Evolutionary conservation across 352 stramenopile genomes (phyloP).

Genomic region (Phytophthora pisi): DNA sequence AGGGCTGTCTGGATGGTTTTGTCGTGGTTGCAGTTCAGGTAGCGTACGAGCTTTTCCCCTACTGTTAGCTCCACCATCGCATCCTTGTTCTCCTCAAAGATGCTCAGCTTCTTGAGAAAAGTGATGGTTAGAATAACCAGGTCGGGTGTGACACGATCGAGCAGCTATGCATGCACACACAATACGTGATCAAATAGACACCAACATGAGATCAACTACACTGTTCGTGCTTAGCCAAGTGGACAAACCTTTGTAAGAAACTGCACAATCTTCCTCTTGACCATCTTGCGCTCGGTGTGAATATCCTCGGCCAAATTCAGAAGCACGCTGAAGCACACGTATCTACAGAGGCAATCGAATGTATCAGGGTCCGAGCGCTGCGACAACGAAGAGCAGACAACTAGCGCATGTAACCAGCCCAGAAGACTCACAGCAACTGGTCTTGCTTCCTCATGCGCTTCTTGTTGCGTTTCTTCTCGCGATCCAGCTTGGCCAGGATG

Average conservation of each 20-base stretch:
- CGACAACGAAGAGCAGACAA: background rate
- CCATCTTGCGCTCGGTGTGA: slow-evolving; percentile 95
- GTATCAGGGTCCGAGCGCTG: background rate
- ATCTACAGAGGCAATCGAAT: slow-evolving; percentile 36
- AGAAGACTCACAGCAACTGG: slow-evolving; percentile 81
- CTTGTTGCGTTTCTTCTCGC: slow-evolving; percentile 86
- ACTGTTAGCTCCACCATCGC: slow-evolving; percentile 85
- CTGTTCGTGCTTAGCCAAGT: background rate
- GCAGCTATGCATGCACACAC: slow-evolving; percentile 48
- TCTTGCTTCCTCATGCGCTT: slow-evolving; percentile 93
- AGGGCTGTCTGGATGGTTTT: slow-evolving; percentile 86
- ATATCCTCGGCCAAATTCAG: slow-evolving; percentile 95
- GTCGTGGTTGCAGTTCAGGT: slow-evolving; percentile 85
- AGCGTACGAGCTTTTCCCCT: slow-evolving; percentile 79
- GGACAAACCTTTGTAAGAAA: slow-evolving; percentile 72
- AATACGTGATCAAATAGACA: slow-evolving; percentile 10
- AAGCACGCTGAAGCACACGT: slow-evolving; percentile 93
- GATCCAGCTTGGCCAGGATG: slow-evolving; percentile 68
- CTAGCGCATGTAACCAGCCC: background rate
- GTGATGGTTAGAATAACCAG: slow-evolving; percentile 90
- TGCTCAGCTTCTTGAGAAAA: slow-evolving; percentile 94
- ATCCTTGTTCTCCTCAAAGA: slow-evolving; percentile 97
- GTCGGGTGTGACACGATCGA: slow-evolving; percentile 89
- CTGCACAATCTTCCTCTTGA: slow-evolving; percentile 91
- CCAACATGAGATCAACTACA: slow-evolving; percentile 1